A percentile compares a stretch with the other conserved stretches of the same genome.
These are phyloP conservation scores for Delonix regia DNA, from an alignment of 306 rosid genomes.

Conservation along the genomic window DNA sequence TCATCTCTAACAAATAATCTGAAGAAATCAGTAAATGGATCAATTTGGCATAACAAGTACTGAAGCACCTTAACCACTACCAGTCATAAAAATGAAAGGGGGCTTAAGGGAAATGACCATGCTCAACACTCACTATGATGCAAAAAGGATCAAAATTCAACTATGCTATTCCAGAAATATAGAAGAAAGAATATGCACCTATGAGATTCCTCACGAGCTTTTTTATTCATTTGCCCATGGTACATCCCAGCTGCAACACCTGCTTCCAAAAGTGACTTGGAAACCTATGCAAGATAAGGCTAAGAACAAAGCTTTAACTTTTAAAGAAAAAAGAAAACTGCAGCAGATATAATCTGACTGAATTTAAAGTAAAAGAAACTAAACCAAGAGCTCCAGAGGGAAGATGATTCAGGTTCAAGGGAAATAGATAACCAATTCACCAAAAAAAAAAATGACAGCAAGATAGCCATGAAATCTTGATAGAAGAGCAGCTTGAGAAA, in stretches of 20 bases:
- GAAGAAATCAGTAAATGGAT: constrained; percentile 37
- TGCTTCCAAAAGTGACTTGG: constrained; percentile 60
- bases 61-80: constrained; percentile 30
- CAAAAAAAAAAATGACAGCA: constrained; percentile 2
- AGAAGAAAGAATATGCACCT: constrained; percentile 53
- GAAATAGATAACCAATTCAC: constrained; percentile 19
- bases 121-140: constrained; percentile 32
- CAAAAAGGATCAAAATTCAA: constrained; percentile 14
- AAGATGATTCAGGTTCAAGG: not conserved
- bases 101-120: constrained; percentile 17
- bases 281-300: constrained; percentile 56
- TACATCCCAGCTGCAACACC: constrained; percentile 75
- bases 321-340: constrained; percentile 28
- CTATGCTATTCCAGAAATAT: constrained; percentile 34
- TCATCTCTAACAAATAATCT: constrained; percentile 87
- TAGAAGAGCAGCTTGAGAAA: constrained; percentile 8
- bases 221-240: constrained; percentile 80
- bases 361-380: constrained; percentile 23
- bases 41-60: constrained; percentile 20
- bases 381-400: constrained; percentile 13
- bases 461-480: constrained; percentile 20
- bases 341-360: constrained; percentile 23
- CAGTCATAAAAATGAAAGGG: not conserved
- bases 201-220: constrained; percentile 83
- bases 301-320: constrained; percentile 2